Evolutionary conservation across 805 yeast genomes (phyloP).

Genomic region (Yarrowia porcina): DNA sequence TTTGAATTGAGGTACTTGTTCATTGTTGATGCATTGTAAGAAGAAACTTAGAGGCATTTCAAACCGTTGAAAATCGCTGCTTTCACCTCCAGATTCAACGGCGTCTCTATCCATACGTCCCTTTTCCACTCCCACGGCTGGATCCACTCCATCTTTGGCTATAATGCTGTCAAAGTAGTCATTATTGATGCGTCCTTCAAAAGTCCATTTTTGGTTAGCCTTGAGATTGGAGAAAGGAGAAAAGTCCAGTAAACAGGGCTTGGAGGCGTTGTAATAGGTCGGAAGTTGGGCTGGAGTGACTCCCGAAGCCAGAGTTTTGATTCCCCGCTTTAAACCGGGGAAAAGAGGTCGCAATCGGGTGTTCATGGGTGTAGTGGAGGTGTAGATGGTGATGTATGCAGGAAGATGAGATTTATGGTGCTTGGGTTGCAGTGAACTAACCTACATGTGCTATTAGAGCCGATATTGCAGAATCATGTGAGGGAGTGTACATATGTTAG

Average conservation of each 20-base stretch:
- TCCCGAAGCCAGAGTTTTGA: neutral
- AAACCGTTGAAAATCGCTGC: conserved; percentile 7
- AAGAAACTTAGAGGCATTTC: conserved; percentile 22
- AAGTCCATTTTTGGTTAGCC: neutral
- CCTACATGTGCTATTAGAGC: too few species aligned
- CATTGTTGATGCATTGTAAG: conserved; percentile 16
- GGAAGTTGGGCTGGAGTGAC: conserved; percentile 9
- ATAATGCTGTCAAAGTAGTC: conserved; percentile 13
- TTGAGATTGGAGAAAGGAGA: neutral
- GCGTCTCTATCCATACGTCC: conserved; percentile 16
- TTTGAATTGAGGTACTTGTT: conserved; percentile 8
- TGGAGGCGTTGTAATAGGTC: conserved; percentile 15
- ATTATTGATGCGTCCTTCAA: neutral
- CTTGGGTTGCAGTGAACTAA: too few species aligned
- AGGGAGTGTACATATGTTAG: too few species aligned
- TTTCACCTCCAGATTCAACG: neutral
- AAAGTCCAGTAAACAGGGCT: conserved; percentile 5
- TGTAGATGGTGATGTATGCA: too few species aligned
- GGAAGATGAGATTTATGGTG: too few species aligned
- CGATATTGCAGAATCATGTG: too few species aligned
- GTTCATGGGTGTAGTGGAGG: neutral
- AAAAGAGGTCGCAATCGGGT: neutral
- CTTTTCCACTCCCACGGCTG: conserved; percentile 4
- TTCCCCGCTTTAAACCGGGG: neutral
- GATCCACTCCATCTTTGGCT: conserved; percentile 16